Conservation (phyloP, 2,329 filamentous ascomycete genomes). For the Aspergillus sp. region DNA sequence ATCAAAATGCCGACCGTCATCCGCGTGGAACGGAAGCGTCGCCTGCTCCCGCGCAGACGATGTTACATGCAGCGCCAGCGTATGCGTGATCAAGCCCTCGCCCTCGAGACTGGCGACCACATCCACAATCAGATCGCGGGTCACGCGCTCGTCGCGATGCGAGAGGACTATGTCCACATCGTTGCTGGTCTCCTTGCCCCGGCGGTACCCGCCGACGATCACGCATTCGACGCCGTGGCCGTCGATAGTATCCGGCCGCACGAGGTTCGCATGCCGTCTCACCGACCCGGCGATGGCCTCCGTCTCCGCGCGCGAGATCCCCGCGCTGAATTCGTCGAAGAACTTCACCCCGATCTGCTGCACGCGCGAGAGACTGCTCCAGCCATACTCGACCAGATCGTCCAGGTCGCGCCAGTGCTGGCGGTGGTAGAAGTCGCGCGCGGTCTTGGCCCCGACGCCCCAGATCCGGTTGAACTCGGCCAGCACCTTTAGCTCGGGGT, state of each 20-base stretch:
- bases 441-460: conserved; percentile 79
- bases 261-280: conserved; percentile 54
- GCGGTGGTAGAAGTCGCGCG: conserved; percentile 67
- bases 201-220: conserved; percentile 71
- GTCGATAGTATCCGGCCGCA: conserved; percentile 42
- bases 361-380: conserved; percentile 62
- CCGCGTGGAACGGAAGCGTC: conserved; percentile 45
- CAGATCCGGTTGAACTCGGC: conserved; percentile 73
- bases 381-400: conserved; percentile 75
- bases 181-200: conserved; percentile 62
- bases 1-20: conserved; percentile 56
- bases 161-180: conserved; percentile 83
- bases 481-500: conserved; percentile 56
- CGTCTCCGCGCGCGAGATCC: conserved; percentile 65
- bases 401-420: conserved; percentile 74
- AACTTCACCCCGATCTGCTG: conserved; percentile 94
- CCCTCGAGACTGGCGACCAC: conserved; percentile 63
- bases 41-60: conserved; percentile 65
- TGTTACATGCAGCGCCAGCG: conserved; percentile 58
- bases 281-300: conserved; percentile 58
- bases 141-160: conserved; percentile 62
- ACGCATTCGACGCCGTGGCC: conserved; percentile 45
- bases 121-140: conserved; percentile 59
- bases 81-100: conserved; percentile 68
- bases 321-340: conserved; percentile 71